Evolutionary conservation across 2,329 filamentous ascomycete genomes (phyloP).

Genomic region (Cladosporium sp.): DNA sequence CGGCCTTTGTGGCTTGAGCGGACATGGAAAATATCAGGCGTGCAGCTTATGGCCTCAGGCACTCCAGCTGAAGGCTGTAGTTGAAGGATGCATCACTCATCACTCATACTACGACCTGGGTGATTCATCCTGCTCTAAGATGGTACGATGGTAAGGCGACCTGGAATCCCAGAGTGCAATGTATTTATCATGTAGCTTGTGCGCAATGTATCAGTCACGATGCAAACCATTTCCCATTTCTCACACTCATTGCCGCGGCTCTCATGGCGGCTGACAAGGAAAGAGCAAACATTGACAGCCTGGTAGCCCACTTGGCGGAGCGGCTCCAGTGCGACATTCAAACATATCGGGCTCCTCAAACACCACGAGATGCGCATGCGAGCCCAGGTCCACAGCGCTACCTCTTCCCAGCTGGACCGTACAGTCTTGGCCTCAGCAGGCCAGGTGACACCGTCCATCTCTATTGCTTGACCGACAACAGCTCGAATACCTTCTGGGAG

Average conservation of each 20-base stretch:
- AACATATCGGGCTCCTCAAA: not conserved
- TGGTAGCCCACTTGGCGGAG: not conserved
- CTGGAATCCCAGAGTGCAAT: too few species aligned
- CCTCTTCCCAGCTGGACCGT: constrained; percentile 13
- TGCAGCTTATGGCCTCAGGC: too few species aligned
- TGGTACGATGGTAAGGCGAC: too few species aligned
- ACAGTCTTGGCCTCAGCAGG: constrained; percentile 11
- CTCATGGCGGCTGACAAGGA: not conserved
- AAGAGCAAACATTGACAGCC: not conserved
- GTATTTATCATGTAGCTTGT: too few species aligned
- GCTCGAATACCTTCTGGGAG: constrained; percentile 17
- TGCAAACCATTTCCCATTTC: not conserved
- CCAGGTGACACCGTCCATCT: constrained; percentile 17
- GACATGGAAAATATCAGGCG: too few species aligned
- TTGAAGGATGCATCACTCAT: too few species aligned
- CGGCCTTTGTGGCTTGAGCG: too few species aligned
- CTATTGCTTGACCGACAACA: constrained; percentile 17
- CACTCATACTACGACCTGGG: too few species aligned
- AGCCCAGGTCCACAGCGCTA: constrained; percentile 4
- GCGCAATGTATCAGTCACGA: too few species aligned
- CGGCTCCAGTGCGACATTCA: not conserved
- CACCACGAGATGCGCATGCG: not conserved
- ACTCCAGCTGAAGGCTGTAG: too few species aligned
- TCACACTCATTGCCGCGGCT: too few species aligned
- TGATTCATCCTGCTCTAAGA: too few species aligned